Base-by-base conservation (phyloP, 1,284 basidiomycete genomes). In the Sporisorium exsertum region DNA sequence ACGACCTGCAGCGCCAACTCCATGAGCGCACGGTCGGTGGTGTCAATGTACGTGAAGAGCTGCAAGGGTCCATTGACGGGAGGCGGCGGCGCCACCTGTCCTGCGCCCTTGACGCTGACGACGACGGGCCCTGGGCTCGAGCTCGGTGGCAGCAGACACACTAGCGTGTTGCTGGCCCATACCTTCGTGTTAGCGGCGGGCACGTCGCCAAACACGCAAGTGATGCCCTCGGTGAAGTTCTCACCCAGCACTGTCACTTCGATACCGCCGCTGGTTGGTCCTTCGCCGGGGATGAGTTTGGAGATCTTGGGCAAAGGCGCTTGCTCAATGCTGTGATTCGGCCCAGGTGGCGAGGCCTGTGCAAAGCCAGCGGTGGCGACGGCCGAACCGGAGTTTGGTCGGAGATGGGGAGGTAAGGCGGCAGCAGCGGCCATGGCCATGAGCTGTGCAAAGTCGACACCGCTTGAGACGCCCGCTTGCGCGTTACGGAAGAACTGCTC, bases 1-100 rank as follows among this genome's bases (percentile, higher is more conserved):
- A 97, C 94, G 10, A 97, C 94, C 84, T 96, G 94, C 8, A 97
- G 88, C 53, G 95, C 95, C 61, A 97, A 89, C 85, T 97, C 95
- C 94, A 97, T 95, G 90, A 97, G 87, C 16, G 92, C 91, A 59
- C 93, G 88, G 82, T 97, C 94, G 15, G 93, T 92, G 69, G 94
- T 92, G 81, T 95, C 93, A n/a, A 91, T 90, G 86, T 97, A 97
- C 0, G 92, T 94, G 87, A 97, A 85, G 29, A 85, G 78, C 62
- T 83, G 82, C 45, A 85, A 57, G 9, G 81, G 74, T 1, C 78
- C 73, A 94, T 75, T 93, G 51, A 69, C 63, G 13, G 70, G 53
- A 20, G 71, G 62, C n/a, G 66, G 64, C 46, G 59, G 66, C 0
- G 58, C 40, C 5, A 60, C 61, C 51, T 73, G 58, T 2, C 63